Evolutionary conservation across 23 red algal genomes (phyloP), one percentile per base, ranked within the genome.

Genomic region (Gracilaria gracilis): DNA sequence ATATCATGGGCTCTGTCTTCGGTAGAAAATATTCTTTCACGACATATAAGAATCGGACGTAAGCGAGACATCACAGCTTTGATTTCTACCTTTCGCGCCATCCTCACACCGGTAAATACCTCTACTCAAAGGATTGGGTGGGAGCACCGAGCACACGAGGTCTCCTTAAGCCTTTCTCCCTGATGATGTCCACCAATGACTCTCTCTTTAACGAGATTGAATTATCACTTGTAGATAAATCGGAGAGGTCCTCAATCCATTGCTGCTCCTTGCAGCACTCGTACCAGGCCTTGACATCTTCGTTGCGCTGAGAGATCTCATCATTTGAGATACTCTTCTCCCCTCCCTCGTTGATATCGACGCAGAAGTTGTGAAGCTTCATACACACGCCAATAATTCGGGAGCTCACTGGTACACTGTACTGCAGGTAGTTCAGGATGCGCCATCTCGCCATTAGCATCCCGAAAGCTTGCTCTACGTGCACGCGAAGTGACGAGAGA

Each of bases 391-490:
- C 37, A 47, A 67, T 19, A 40, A 21, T 47, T 9, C 37, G 33
- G 27, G 11, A 48, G 64, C 61, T 29, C 55, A 62, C 61, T 19
- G 62, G 33, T 48, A 33, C 58, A 70, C 38, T 17, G n/a, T 44
- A 54, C 24, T 36, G 55, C 0, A 64, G 81, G 24, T 32, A 35
- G 21, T 85, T 58, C 61, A 85, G 61, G 19, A 67, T 85, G n/a
- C 57, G 59, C 61, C 61, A 67, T 48, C 62, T 37, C 64, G 58
- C 61, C 29, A 49, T 15, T 24, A 85, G 37, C 0, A 85, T 72
- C 25, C 54, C 59, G 23, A 70, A 85, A 29, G 81, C 62, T 70
- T 85, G 58, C 81, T 72, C 31, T 11, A 40, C 61, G 5, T 85
- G 81, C 8, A 24, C 37, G 33, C 61, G 49, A 19, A 85, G 29